phyloP scores from a whole-genome alignment of 305 asterid genomes.

The Striga hermonthica region DNA sequence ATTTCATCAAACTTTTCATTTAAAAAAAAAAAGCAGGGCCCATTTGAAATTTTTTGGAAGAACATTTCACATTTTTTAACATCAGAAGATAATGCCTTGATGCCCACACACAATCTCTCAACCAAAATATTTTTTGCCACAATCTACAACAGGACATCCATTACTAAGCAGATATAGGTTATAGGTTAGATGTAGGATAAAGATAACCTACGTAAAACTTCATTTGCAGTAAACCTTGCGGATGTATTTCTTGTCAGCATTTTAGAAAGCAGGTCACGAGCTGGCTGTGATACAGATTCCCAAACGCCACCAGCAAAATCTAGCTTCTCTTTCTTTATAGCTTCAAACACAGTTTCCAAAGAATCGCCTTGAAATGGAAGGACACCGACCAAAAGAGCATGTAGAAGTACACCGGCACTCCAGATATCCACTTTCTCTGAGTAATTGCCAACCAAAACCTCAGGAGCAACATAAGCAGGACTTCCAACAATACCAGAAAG shows the following conservation, averaged over 20 bases:
- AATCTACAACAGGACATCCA: conserved; percentile 8
- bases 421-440: conserved; percentile 85
- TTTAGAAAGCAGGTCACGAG: conserved; percentile 66
- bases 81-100: no score
- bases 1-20: no score
- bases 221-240: conserved; percentile 60
- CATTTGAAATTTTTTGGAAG: no score
- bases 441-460: conserved; percentile 77
- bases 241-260: conserved; percentile 64
- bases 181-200: conserved; percentile 4
- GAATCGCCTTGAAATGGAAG: conserved; percentile 83
- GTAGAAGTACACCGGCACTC: conserved; percentile 87
- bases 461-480: conserved; percentile 93
- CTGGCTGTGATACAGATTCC: conserved; percentile 68
- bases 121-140: background rate
- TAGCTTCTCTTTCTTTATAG: conserved; percentile 66
- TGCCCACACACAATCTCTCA: no score
- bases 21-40: no score
- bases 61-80: no score
- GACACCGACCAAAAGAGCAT: conserved; percentile 73
- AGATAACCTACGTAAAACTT: conserved; percentile 68
- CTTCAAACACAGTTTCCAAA: conserved; percentile 63
- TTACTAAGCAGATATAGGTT: conserved; percentile 21
- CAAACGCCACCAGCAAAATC: conserved; percentile 61
- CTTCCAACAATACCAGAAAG: conserved; percentile 77